A percentile compares a stretch with the other conserved stretches of the same genome.
Evolutionary conservation across 2,329 filamentous ascomycete genomes (phyloP).

Genomic region (Neocucurbitaria cava): DNA sequence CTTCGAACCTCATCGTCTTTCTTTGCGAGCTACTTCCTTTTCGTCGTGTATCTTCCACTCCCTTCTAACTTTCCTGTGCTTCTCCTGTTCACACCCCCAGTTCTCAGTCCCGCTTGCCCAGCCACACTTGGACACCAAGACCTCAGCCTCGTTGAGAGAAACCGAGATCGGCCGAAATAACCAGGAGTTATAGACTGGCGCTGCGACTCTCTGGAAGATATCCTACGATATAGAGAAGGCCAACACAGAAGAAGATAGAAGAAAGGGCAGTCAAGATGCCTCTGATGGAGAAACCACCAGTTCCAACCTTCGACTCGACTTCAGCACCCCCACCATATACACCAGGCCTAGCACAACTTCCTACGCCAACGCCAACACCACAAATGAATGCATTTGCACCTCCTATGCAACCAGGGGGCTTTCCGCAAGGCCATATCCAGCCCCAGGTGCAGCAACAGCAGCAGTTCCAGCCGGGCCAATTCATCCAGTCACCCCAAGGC

Average conservation of each 20-base stretch:
- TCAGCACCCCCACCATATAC: conserved; percentile 33
- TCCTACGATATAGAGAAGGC: not conserved
- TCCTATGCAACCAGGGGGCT: conserved; percentile 18
- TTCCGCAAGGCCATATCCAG: conserved; percentile 21
- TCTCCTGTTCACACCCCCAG: not conserved
- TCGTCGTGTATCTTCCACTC: not conserved
- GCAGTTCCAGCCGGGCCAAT: conserved; percentile 16
- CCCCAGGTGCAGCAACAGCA: conserved; percentile 15
- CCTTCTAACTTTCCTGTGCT: not conserved
- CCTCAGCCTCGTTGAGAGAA: conserved; percentile 4
- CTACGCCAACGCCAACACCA: conserved; percentile 22
- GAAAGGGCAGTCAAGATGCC: conserved; percentile 6
- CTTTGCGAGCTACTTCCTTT: conserved; percentile 3
- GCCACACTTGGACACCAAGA: conserved; percentile 11
- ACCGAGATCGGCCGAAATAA: not conserved
- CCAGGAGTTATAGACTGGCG: not conserved
- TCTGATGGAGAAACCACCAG: conserved; percentile 18
- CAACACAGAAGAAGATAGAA: not conserved
- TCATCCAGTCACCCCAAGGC: conserved; percentile 14
- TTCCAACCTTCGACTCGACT: conserved; percentile 19
- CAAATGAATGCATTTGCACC: conserved; percentile 20
- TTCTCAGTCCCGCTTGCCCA: conserved; percentile 9
- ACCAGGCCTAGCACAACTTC: conserved; percentile 21
- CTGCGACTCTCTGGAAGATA: not conserved
- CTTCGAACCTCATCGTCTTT: conserved; percentile 12